phyloP scores from a whole-genome alignment of 179 eudicot species.

The Gypsophila paniculata region DNA sequence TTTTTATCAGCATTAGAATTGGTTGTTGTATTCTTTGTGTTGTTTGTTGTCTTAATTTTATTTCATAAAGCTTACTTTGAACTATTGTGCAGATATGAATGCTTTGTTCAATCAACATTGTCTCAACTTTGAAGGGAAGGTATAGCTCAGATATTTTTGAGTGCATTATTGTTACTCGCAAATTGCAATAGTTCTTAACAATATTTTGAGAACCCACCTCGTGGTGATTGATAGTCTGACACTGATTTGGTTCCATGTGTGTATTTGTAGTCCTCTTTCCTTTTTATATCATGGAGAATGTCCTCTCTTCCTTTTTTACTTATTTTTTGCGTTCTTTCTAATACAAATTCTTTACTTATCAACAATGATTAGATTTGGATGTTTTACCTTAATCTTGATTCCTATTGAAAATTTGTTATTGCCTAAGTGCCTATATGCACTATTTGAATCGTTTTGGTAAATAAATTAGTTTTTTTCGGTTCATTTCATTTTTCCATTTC shows the following conservation, averaged over 20 bases:
- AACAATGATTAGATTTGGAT: not conserved
- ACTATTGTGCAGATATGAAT: constrained; percentile 58
- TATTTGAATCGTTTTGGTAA: too few species aligned
- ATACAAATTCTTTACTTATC: too few species aligned
- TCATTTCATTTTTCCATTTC: too few species aligned
- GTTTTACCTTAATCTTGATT: not conserved
- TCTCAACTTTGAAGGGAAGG: constrained; percentile 85
- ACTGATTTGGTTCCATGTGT: not conserved
- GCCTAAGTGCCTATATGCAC: too few species aligned
- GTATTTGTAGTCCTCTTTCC: not conserved
- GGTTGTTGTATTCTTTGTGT: not conserved
- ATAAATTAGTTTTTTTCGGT: too few species aligned
- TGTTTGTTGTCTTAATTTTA: not conserved
- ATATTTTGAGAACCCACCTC: not conserved
- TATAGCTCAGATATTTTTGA: constrained; percentile 16
- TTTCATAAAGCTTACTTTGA: not conserved
- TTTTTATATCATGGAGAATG: not conserved
- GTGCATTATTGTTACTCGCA: not conserved
- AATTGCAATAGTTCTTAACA: not conserved
- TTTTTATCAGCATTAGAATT: not conserved
- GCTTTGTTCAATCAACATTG: constrained; percentile 68
- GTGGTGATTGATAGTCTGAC: not conserved
- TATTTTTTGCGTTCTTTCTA: not conserved
- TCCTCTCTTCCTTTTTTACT: not conserved
- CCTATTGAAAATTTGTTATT: not conserved